These are phyloP conservation scores for Trypanosoma conorhini DNA, from an alignment of 208 protist species.

Conservation along the genomic window DNA sequence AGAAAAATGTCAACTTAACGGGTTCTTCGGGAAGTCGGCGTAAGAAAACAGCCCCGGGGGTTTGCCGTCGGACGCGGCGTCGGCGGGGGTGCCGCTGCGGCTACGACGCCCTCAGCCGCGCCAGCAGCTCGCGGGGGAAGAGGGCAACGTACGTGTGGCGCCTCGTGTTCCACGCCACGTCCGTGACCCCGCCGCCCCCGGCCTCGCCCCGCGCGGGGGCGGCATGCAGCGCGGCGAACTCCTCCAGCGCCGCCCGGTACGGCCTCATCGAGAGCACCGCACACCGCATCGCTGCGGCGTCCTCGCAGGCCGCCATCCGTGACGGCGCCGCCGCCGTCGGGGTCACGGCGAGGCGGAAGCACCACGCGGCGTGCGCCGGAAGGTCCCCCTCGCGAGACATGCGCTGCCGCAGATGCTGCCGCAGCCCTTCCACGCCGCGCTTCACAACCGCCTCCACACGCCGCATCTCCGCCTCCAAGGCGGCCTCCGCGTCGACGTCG, in stretches of 20 bases:
- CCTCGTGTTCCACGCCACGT: conserved; percentile 73
- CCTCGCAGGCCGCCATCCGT: not conserved
- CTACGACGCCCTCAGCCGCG: conserved; percentile 31
- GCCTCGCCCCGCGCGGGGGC: conserved; percentile 12
- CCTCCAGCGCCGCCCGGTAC: conserved; percentile 60
- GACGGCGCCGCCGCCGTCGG: conserved; percentile 20
- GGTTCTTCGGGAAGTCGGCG: no score
- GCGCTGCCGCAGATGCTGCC: conserved; percentile 33
- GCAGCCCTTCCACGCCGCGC: conserved; percentile 32
- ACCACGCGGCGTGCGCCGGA: conserved; percentile 42
- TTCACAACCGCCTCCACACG: conserved; percentile 33
- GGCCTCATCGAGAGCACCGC: conserved; percentile 57
- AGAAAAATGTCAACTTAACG: no score
- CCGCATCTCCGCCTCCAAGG: conserved; percentile 47
- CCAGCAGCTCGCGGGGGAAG: conserved; percentile 57
- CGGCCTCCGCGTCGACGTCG: conserved; percentile 53
- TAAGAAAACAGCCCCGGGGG: no score
- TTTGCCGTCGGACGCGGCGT: not conserved
- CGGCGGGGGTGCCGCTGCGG: not conserved
- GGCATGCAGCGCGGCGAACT: conserved; percentile 51
- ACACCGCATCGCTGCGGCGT: conserved; percentile 26
- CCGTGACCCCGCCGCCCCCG: conserved; percentile 3
- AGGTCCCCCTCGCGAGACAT: not conserved
- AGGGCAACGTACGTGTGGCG: conserved; percentile 73
- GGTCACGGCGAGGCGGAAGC: conserved; percentile 51